phyloP scores from a whole-genome alignment of 2,329 filamentous ascomycete genomes.

The Orbilia oligospora region DNA sequence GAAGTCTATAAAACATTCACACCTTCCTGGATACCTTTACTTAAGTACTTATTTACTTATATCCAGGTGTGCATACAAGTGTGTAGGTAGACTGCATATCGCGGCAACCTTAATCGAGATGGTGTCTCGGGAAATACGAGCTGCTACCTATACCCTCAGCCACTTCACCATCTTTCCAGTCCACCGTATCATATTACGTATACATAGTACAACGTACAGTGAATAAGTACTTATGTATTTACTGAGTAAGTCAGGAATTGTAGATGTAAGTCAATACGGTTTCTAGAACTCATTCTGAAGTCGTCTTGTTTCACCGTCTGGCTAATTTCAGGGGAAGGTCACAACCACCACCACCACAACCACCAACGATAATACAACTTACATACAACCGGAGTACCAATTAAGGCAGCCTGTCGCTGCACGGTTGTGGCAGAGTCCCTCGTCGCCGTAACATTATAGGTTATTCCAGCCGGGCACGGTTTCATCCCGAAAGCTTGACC shows the following conservation, averaged over 20 bases:
- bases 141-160: slow-evolving; percentile 2
- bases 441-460: slow-evolving; percentile 21
- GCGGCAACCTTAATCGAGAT: slow-evolving; percentile 14
- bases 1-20: slow-evolving; percentile 2
- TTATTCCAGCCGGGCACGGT: slow-evolving; percentile 24
- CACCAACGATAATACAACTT: too few species aligned
- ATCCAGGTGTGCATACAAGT: too few species aligned
- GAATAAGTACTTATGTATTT: too few species aligned
- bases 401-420: slow-evolving; percentile 19
- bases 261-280: too few species aligned
- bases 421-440: slow-evolving; percentile 15
- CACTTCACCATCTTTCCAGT: background rate
- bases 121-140: slow-evolving; percentile 16
- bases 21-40: slow-evolving; percentile 25
- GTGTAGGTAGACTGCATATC: too few species aligned
- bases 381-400: slow-evolving; percentile 16
- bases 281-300: background rate
- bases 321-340: slow-evolving; percentile 18
- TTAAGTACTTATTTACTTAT: too few species aligned
- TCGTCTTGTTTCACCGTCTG: slow-evolving; percentile 29
- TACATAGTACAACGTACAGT: too few species aligned
- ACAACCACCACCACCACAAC: background rate
- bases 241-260: too few species aligned
- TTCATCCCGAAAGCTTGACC: slow-evolving; percentile 25
- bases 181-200: too few species aligned